Base-by-base conservation (phyloP, 352 stramenopile genomes). In the Phytopythium sindhum region DNA sequence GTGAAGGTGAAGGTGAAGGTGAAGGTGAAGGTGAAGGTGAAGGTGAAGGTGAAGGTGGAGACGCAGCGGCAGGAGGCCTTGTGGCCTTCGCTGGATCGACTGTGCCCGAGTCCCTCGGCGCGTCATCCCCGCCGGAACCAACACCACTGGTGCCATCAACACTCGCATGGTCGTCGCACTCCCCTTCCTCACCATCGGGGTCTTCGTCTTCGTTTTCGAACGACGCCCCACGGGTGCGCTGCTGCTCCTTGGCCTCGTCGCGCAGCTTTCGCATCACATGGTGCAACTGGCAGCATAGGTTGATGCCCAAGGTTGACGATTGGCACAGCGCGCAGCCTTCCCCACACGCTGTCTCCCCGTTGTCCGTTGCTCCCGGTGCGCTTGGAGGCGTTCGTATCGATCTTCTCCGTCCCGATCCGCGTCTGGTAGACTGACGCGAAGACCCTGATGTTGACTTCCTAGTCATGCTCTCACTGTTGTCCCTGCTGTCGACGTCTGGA, bases 281-380 rank as follows among this genome's bases (percentile, higher is more conserved):
- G 19, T 77, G 77, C 57, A 83, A 81, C 64, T 91, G 78, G 37
- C 66, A 77, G 67, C 82, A 91, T 7, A 91, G 57, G 54, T 89
- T 86, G 70, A 88, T 86, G 24, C 78, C 70, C 23, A 87, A 78
- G 23, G 72, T 88, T 0, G 80, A 76, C 9, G 82, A 88, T 51
- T 78, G 74, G 28, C 82, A 91, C 17, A 91, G 65, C 2, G 64
- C 65, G 41, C 76, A 87, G 12, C 57, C 50, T n/a, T 50, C 47
- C 4, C 39, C 23, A 19, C 26, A 45, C 19, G 31, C 51, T 6
- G 11, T 52, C 24, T 57, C 47, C 0, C 24, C 10, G 17, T 31
- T 11, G 0, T 24, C 42, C 9, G 42, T 48, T n/a, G 42, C 11
- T 8, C 12, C 31, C 21, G 21, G 33, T n/a, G 33, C n/a, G 35